Evolutionary conservation across 176 grass and related monocot genomes (phyloP).

Genomic region (Rhynchospora tenuis): DNA sequence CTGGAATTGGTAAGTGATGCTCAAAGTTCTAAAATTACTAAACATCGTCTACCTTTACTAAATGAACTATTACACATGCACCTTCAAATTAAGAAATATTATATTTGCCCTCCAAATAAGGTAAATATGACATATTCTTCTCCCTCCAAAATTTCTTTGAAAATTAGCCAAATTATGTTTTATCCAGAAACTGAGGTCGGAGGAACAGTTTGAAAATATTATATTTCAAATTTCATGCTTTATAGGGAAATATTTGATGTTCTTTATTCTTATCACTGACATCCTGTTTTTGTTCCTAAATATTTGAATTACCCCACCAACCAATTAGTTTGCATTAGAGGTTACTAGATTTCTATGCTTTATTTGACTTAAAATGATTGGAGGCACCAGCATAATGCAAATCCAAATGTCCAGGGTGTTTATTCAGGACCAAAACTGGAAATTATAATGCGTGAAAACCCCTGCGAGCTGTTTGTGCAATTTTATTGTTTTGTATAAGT

Average conservation of each 20-base stretch:
- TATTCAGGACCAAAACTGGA: not conserved
- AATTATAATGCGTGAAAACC: not conserved
- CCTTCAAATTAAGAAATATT: not conserved
- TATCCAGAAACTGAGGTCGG: too few species aligned
- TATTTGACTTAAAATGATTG: not conserved
- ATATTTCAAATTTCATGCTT: not conserved
- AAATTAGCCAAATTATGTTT: not conserved
- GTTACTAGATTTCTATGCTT: not conserved
- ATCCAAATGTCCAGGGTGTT: not conserved
- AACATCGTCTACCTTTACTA: not conserved
- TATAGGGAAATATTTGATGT: not conserved
- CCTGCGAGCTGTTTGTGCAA: not conserved
- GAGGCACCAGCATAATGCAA: not conserved
- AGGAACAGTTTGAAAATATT: too few species aligned
- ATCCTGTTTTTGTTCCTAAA: not conserved
- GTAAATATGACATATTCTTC: not conserved
- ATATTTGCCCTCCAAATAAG: not conserved
- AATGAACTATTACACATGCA: not conserved
- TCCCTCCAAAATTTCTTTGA: not conserved
- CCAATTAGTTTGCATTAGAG: not conserved
- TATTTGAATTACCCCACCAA: not conserved
- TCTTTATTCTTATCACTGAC: not conserved
- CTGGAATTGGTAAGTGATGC: constrained; percentile 78
- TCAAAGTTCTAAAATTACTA: not conserved
- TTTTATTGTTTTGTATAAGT: not conserved